Evolutionary conservation across 2,329 filamentous ascomycete genomes (phyloP), one percentile per base, ranked within the genome.

Genomic region (Dactylellina sp.): DNA sequence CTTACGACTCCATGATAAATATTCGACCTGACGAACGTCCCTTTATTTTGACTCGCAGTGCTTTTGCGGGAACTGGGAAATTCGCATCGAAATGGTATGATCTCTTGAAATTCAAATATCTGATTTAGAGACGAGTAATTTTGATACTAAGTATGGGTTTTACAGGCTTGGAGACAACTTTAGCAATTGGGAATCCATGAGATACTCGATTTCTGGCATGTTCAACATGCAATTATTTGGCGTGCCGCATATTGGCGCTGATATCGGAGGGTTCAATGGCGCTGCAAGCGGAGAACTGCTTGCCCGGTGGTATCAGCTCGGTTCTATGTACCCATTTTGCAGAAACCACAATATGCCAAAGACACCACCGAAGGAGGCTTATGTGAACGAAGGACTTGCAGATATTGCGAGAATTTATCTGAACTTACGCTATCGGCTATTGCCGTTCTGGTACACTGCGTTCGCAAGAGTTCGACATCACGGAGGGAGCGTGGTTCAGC

Each of bases 1-100:
- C 91, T 0, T 75, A 72, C 24, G 44, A 72, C n/a, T 65, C 72
- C 6, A 52, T 75, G 53, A 11, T 65, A n/a, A n/a, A 66, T 16
- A 49, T 71, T 11, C 57, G 87, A 71, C 87, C 89, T 0, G 84
- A 82, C n/a, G 90, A 90, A 80, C 87, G 92, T 0, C 92, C 92
- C 0, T 91, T 96, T 81, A 91, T 96, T 78, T 92, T 96, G 78
- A 91, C 90, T 0, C 88, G 92, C 11, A 91, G 89, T 39, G 94
- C 91, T 0, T 94, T 94, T 79, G 85, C 90, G 6, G 91, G 92
- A 1, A 87, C 87, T 0, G 92, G 92, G 0, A 88, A 66, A 53
- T 66, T 61, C 47, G 55, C 50, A 24, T 75, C 64, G 12, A 71
- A 72, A 65, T 75, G 66, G 72, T 65, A 59, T 79, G 52, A 39